Evolutionary conservation across 805 yeast genomes (phyloP).

Genomic region (Starmerella sirachaensis): DNA sequence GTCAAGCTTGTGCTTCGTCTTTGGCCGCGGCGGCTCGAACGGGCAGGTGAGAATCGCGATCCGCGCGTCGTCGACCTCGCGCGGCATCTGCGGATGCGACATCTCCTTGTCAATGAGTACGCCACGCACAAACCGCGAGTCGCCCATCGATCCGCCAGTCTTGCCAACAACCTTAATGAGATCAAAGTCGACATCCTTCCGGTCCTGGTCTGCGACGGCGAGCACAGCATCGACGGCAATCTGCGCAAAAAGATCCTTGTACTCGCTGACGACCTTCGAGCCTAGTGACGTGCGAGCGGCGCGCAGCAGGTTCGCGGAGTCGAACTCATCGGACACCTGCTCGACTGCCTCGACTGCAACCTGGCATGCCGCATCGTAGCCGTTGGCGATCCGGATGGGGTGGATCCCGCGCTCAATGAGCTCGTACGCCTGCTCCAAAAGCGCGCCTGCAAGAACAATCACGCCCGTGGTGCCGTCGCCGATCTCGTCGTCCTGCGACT

Average conservation of each 20-base stretch:
- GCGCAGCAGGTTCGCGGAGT: constrained; percentile 45
- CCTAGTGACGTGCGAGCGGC: constrained; percentile 95
- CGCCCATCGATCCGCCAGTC: constrained; percentile 87
- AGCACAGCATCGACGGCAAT: constrained; percentile 96
- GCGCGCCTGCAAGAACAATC: constrained; percentile 88
- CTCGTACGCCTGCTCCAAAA: constrained; percentile 87
- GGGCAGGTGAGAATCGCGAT: constrained; percentile 96
- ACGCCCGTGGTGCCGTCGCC: constrained; percentile 99
- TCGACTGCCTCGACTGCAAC: constrained; percentile 74
- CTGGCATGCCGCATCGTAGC: constrained; percentile 93
- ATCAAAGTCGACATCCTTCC: constrained; percentile 95
- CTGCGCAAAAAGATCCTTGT: constrained; percentile 84
- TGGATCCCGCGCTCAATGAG: constrained; percentile 94
- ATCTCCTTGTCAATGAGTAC: constrained; percentile 92
- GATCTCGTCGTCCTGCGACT: constrained; percentile 93
- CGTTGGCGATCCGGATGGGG: constrained; percentile 93
- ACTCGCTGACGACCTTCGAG: constrained; percentile 86
- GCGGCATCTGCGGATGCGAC: constrained; percentile 98
- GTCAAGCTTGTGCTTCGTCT: constrained; percentile 93
- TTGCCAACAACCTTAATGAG: constrained; percentile 90
- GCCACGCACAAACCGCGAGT: constrained; percentile 76
- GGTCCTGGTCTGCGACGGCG: constrained; percentile 78
- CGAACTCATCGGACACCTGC: constrained; percentile 54
- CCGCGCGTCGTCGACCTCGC: constrained; percentile 61
- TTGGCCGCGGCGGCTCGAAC: constrained; percentile 99